phyloP scores from a whole-genome alignment of 2,329 filamentous ascomycete species.

The Scedosporium dehoogii region DNA sequence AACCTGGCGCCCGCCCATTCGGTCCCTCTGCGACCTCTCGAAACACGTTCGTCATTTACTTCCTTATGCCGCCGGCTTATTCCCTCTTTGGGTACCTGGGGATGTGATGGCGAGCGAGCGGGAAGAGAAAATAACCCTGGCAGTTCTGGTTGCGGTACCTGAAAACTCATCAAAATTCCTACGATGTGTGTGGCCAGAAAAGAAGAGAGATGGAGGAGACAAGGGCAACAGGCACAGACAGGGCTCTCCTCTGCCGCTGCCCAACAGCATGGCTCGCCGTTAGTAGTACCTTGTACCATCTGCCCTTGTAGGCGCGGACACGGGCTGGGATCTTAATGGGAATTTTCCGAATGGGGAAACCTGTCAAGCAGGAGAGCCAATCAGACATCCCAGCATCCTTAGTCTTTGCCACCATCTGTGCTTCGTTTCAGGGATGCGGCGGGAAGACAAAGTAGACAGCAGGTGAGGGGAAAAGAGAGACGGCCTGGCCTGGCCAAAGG shows the following conservation, averaged over 20 bases:
- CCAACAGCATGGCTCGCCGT: background rate
- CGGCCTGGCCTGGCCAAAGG: background rate
- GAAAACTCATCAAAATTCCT: background rate
- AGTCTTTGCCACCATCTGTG: background rate
- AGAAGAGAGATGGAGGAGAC: background rate
- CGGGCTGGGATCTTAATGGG: background rate
- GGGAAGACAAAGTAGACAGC: background rate
- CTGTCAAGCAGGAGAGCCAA: background rate
- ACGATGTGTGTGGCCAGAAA: background rate
- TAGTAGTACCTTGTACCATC: background rate
- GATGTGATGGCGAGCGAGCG: background rate
- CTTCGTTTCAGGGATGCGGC: background rate
- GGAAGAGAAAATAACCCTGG: background rate
- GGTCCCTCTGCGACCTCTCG: background rate
- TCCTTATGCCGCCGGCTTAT: slow-evolving; percentile 1
- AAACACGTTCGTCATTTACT: slow-evolving; percentile 1
- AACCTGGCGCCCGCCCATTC: too few species aligned
- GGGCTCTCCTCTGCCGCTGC: background rate
- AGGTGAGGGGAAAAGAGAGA: background rate
- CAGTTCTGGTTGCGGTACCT: background rate
- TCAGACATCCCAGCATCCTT: background rate
- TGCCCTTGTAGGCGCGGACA: background rate
- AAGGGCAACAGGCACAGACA: background rate
- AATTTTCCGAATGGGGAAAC: slow-evolving; percentile 1
- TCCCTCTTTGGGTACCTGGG: background rate